Evolutionary conservation across 441 rosid genomes (phyloP), one percentile per base, ranked within the genome.

Genomic region (Mallotus japonicus): DNA sequence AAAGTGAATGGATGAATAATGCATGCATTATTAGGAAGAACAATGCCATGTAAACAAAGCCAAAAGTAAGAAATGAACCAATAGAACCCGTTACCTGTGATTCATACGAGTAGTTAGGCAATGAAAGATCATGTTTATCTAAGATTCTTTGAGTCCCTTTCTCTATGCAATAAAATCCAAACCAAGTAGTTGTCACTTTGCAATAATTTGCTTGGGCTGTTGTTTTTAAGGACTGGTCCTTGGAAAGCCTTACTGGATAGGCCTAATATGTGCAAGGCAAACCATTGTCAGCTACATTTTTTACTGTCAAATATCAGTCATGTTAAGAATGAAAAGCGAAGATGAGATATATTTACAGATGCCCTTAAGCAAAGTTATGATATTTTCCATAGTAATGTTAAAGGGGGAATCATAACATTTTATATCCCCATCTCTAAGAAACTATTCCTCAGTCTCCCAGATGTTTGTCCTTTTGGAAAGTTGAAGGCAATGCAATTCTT

Each of bases 121-220:
- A 90, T 62, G 89, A 82, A 77, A 91, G 92, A 55, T 89, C 88
- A 77, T 85, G 80, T 2, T 81, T 79, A 67, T 92, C 97, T 32
- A 86, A 73, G 58, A 85, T 76, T 77, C 60, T 78, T 62, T 83
- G 75, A 62, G 83, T 88, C 77, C 85, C 83, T 85, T 79, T 87
- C 77, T 86, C 79, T 60, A 87, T 75, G 49, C 86, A 84, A 79
- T 75, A 70, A 73, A 86, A 95, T 50, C 97, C 99, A 88, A 88
- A 83, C 99, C 97, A 91, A 24, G 88, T 86, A 34, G 99, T 91
- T 59, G 91, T 90, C 62, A 95, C 95, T 74, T 76, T 87, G 83
- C 99, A 95, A 71, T 70, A 62, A 72, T 85, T 78, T 76, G 88
- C 90, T 84, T 84, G 95, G 58, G 97, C 95, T 77, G 92, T 89